Evolutionary conservation across 2,329 filamentous ascomycete genomes (phyloP), one percentile per base, ranked within the genome.

Genomic region (Epichloe amarillans): DNA sequence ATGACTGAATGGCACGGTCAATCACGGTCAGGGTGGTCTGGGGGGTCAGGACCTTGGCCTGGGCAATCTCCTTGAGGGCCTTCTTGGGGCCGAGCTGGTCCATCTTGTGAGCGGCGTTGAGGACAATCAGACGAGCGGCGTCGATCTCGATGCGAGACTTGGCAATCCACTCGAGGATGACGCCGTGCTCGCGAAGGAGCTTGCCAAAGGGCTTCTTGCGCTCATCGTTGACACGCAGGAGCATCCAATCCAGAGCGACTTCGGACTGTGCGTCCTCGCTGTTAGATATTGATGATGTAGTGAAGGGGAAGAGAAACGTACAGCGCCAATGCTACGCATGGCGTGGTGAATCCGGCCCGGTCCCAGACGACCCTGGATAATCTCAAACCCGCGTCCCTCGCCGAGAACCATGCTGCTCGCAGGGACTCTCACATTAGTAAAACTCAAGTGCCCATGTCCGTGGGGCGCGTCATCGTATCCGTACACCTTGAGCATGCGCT

Each of bases 401-500:
- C 93, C 91, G 3, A 98, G 83, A 11, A 97, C 86, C 63, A 98
- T 84, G 72, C 87, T 93, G 61, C 74, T 72, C 35, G 75, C 81
- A 7, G 91, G 91, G 0, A 98, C 87, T 53, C 91, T 86, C 55
- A 97, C 93, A 64, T 97, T 85, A 53, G 83, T 76, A 71, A 98
- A 97, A 37, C 74, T 79, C 64, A 98, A 82, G 69, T 98, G 91
- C 43, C 89, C 93, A 71, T 98, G 93, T 51, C 93, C 93, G 67
- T 98, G 93, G 2, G 93, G 93, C n/a, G 93, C 93, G 61, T 98
- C 93, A 66, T 97, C 93, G 70, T 89, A 97, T 52, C 93, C 93
- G 69, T 94, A 95, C 57, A 97, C 91, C 47, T 77, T 84, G 50
- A 98, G 75, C 88, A 96, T 95, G 59, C 93, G 84, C 69, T 95